Evolutionary conservation across 805 yeast genomes (phyloP).

Genomic region (Torulaspora gathmanii): DNA sequence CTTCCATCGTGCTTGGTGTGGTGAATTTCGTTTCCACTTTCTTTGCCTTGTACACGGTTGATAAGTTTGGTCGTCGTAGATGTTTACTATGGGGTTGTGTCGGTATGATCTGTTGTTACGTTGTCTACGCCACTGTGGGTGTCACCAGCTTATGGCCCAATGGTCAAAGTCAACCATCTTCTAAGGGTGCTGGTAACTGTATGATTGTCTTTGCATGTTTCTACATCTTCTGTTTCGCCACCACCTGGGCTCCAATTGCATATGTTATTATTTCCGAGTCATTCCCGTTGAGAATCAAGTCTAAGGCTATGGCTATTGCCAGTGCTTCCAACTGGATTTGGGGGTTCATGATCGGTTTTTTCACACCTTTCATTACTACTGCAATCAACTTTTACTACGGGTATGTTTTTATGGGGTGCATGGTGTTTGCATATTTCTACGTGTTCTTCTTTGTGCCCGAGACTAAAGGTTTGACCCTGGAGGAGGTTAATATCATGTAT

Average conservation of each 20-base stretch:
- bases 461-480: constrained; percentile 74
- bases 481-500: constrained; percentile 66
- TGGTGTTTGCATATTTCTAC: constrained; percentile 51
- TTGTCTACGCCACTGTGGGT: constrained; percentile 55
- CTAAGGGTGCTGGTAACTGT: constrained; percentile 56
- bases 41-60: constrained; percentile 47
- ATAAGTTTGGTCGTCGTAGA: constrained; percentile 49
- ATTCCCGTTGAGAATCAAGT: constrained; percentile 63
- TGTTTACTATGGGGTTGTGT: constrained; percentile 44
- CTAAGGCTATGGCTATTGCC: constrained; percentile 51
- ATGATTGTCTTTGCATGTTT: constrained; percentile 66
- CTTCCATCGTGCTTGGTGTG: constrained; percentile 54
- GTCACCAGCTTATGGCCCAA: constrained; percentile 41
- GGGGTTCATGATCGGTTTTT: constrained; percentile 61
- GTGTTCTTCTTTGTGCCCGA: constrained; percentile 67
- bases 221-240: constrained; percentile 63
- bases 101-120: constrained; percentile 44
- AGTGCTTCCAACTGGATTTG: constrained; percentile 58
- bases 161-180: constrained; percentile 40
- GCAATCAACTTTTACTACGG: constrained; percentile 68
- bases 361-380: constrained; percentile 64
- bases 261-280: constrained; percentile 60
- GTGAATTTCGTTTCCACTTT: constrained; percentile 57
- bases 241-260: constrained; percentile 67
- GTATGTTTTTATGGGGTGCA: constrained; percentile 53